Base-by-base conservation (phyloP, 2,329 filamentous ascomycete genomes). In the Fusarium setosum region DNA sequence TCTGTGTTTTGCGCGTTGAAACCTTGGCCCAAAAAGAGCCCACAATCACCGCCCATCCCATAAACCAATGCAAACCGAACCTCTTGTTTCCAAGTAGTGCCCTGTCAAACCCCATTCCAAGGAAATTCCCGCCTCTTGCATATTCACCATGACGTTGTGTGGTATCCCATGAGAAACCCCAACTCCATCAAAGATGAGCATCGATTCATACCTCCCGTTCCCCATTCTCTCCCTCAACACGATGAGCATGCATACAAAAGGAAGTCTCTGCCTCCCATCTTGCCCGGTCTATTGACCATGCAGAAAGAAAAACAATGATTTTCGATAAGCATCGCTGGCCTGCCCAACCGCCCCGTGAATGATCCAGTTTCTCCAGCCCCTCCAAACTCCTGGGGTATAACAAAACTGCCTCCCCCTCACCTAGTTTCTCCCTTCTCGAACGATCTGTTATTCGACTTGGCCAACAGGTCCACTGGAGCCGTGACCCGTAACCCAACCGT, bases 251-350 rank as follows among this genome's bases (percentile, higher is more conserved):
- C 60, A 59, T 52, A 53, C 57, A 52, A 67, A 69, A 65, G 48
- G 59, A 53, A 69, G 61, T 61, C 41, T 56, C 50, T 56, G 45
- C 59, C 65, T 54, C 59, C 56, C 54, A 51, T 57, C 47, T 41
- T 52, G 34, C 49, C 45, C 38, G 12, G 40, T 59, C 55, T 57
- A 56, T 60, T 59, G 58, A 63, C 44, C 56, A 56, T 66, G 66
- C 66, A 68, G 29, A 62, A 61, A 65, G 38, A 63, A 69, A 59
- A 61, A 52, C 41, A 56, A 49, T 38, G 44, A 61, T 59, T 65
- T 69, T 67, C 58, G 62, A 58, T 35, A 66, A 70, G 61, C 60
- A 68, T 71, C 61, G 65, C 62, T 65, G 54, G 63, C 61, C 69
- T 69, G 45, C 67, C 67, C 57, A 61, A 40, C 49, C 57, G 53